A percentile compares a stretch with the other conserved stretches of the same genome.
phyloP scores from a whole-genome alignment of 768 basidiomycete genomes.

The Calocera viscosa region DNA sequence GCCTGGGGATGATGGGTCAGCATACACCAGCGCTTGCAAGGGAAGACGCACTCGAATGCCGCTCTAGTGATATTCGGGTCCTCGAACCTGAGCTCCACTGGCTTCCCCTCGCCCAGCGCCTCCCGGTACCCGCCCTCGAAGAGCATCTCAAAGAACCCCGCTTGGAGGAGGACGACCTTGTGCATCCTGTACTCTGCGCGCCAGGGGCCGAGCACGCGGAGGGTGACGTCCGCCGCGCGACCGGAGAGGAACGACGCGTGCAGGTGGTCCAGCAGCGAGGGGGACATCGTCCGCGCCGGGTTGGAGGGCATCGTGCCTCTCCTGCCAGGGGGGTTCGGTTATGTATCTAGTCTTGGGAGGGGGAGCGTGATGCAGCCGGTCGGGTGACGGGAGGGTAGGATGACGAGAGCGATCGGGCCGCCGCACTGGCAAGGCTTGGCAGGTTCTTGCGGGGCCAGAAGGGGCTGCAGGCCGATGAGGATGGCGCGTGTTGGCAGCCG shows the following conservation, averaged over 20 bases:
- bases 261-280: conserved; percentile 37
- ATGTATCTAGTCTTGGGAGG: no score
- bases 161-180: conserved; percentile 76
- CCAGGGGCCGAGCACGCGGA: conserved; percentile 58
- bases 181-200: conserved; percentile 66
- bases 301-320: no score
- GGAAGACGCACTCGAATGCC: conserved; percentile 73
- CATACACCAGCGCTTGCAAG: conserved; percentile 5
- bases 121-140: conserved; percentile 73
- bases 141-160: conserved; percentile 82
- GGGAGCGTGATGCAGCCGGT: no score
- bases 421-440: no score
- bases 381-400: no score
- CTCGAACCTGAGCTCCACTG: conserved; percentile 61
- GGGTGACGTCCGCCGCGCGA: conserved; percentile 63
- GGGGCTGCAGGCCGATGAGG: neutral
- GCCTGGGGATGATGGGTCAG: conserved; percentile 32
- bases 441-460: conserved; percentile 20
- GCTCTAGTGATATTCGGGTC: conserved; percentile 81
- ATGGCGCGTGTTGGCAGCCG: no score
- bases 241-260: conserved; percentile 61
- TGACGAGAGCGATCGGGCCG: no score
- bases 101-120: conserved; percentile 37
- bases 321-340: no score
- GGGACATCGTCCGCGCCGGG: neutral